Base-by-base conservation (phyloP, 2,329 filamentous ascomycete species). In the Cladosporium sp. region DNA sequence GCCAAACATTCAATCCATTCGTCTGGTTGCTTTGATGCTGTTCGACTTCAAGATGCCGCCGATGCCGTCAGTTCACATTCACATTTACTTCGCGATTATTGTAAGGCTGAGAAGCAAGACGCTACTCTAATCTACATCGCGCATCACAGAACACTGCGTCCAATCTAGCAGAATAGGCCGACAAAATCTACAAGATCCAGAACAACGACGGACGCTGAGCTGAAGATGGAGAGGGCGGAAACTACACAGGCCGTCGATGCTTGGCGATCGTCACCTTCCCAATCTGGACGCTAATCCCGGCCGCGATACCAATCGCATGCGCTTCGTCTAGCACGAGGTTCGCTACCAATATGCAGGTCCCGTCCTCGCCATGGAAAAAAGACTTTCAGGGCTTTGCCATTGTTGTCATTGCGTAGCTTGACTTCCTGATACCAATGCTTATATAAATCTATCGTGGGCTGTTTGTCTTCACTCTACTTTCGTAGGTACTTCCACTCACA, bases 231-330 rank as follows among this genome's bases (percentile, higher is more conserved):
- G 28, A 32, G 12, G 28, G 8, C 28, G 28, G 28, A 10, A 32
- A 10, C 28, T 32, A 32, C 12, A 45, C 42, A 45, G 42, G 42
- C 24, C 42, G 42, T 45, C 24, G n/a, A 25, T 22, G 42, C 50
- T 53, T 53, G 50, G 37, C 50, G 37, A n/a, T 24, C 25, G 36
- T 40, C 50, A 53, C 50, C 50, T 53, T 40, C 50, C 50, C 42
- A 32, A 32, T 40, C 19, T n/a, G 50, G 24, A 28, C 50, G 50
- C 10, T 20, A 22, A 40, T 28, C 50, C 37, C 25, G 19, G 24
- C 28, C 36, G 20, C 24, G 50, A 53, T 44, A 42, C 50, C 50
- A 53, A 53, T 53, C 50, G 50, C 50, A 24, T 17, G 36, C 22
- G 13, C 24, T 19, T 37, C 28, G n/a, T 39, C 48, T 10, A 42